These are phyloP conservation scores for Myxozyma vanderwaltii DNA, from an alignment of 805 yeast species.

Conservation along the genomic window DNA sequence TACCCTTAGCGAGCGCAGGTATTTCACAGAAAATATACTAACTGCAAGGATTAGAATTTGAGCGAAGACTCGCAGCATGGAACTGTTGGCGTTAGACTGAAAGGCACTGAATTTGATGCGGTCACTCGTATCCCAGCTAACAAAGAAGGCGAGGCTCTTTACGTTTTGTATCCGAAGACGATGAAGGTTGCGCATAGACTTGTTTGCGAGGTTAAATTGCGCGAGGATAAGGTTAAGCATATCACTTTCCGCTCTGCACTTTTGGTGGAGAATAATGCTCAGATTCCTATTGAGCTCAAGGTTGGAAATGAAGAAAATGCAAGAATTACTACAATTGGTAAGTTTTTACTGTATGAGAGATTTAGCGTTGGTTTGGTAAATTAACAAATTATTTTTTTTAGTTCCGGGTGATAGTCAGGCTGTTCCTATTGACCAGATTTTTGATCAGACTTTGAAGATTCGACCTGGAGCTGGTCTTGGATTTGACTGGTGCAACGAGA, in stretches of 20 bases:
- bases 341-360: neutral
- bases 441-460: conserved; percentile 57
- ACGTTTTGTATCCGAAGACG: conserved; percentile 63
- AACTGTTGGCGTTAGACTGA: conserved; percentile 41
- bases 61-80: conserved; percentile 31
- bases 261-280: conserved; percentile 65
- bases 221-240: conserved; percentile 75
- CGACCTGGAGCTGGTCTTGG: conserved; percentile 56
- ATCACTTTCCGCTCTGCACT: conserved; percentile 79
- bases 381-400: neutral
- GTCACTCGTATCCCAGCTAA: conserved; percentile 64
- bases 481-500: conserved; percentile 66
- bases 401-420: conserved; percentile 62
- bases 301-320: conserved; percentile 44
- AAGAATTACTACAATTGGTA: conserved; percentile 45
- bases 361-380: neutral
- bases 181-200: conserved; percentile 71
- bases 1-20: too few relatives aligned
- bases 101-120: conserved; percentile 58
- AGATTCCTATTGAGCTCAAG: conserved; percentile 54
- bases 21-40: too few relatives aligned
- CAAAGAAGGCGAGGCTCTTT: conserved; percentile 80
- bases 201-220: conserved; percentile 67
- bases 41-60: conserved; percentile 11
- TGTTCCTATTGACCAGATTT: conserved; percentile 72